phyloP scores from a whole-genome alignment of 106 monocot genomes.

The Ottelia alismoides region DNA sequence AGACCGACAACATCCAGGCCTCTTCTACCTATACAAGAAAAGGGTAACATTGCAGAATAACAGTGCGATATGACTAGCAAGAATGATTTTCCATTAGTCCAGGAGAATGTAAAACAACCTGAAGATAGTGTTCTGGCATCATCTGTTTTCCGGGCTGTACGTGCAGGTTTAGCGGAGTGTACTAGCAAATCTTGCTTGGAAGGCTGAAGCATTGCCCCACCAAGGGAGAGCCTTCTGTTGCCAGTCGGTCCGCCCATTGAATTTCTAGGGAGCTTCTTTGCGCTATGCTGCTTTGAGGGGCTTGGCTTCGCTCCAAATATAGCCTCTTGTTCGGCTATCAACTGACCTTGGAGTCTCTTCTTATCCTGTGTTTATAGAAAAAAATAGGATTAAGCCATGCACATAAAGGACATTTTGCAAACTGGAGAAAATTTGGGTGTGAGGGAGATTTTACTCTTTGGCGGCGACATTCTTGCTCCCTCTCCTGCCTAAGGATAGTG shows the following conservation, averaged over 20 bases:
- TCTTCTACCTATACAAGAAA: constrained; percentile 14
- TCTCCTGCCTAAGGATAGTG: constrained; percentile 42
- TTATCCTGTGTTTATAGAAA: constrained; percentile 41
- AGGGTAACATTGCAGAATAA: not conserved
- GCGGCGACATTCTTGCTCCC: constrained; percentile 45
- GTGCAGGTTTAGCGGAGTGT: constrained; percentile 14
- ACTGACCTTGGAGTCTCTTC: constrained; percentile 57
- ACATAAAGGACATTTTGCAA: not conserved
- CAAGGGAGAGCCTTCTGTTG: constrained; percentile 44
- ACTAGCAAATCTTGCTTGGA: constrained; percentile 15
- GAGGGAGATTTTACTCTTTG: constrained; percentile 19
- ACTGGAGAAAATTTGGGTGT: not conserved
- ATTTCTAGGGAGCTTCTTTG: constrained; percentile 41
- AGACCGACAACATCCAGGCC: constrained; percentile 34
- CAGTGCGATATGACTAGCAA: not conserved
- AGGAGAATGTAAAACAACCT: constrained; percentile 16
- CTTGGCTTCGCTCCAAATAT: constrained; percentile 67
- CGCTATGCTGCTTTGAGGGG: constrained; percentile 40
- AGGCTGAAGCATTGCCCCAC: constrained; percentile 23
- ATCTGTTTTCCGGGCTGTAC: constrained; percentile 33
- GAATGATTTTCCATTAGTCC: not conserved
- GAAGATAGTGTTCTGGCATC: constrained; percentile 23
- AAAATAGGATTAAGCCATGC: not conserved
- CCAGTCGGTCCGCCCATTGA: constrained; percentile 28
- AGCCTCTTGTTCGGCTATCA: constrained; percentile 64